Evolutionary conservation across 257 asterid species (phyloP), one percentile per base, ranked within the genome.

Genomic region (Rauvolfia tetraphylla): DNA sequence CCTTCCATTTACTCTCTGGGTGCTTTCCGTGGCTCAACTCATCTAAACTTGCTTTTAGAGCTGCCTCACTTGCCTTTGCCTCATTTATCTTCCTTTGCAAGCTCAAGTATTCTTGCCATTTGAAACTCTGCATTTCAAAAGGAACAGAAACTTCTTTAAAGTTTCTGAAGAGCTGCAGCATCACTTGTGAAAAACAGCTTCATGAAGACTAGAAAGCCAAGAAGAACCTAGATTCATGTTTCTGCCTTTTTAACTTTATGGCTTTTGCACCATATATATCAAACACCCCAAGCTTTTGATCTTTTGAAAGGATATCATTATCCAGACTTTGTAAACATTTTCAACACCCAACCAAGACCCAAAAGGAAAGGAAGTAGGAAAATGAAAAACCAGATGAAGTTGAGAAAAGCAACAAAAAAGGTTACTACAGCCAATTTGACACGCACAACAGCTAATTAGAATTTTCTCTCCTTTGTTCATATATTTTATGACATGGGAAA

Each of bases 21-120:
- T 82, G 87, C 86, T 83, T 89, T 77, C 27, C 84, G 74, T 89
- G 83, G 81, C 81, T 78, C 57, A 95, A 71, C 83, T 85, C 94
- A 79, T 75, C 85, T 81, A 92, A 84, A 88, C 96, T 89, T 53
- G 84, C 90, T 83, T 86, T 95, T 25, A 95, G 85, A 74, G 97
- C 98, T 57, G 81, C 94, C 56, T 94, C 96, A 78, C 98, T 93
- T 27, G 88, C 93, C 89, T 90, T 91, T 56, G 98, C 98, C 83
- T 88, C 98, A 0, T 86, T 88, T 59, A 91, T 85, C 85, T 89
- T 95, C 85, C 89, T 85, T 86, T 90, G 95, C 96, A 93, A 93
- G 82, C 88, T 85, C 83, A 93, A 76, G 48, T 91, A 81, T n/a
- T 93, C 98, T 75, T 90, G 86, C 99, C 99, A 95, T 84, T 93